These are phyloP conservation scores for Blastobotrys chiropterorum DNA, from an alignment of 805 yeast genomes.

Conservation along the genomic window DNA sequence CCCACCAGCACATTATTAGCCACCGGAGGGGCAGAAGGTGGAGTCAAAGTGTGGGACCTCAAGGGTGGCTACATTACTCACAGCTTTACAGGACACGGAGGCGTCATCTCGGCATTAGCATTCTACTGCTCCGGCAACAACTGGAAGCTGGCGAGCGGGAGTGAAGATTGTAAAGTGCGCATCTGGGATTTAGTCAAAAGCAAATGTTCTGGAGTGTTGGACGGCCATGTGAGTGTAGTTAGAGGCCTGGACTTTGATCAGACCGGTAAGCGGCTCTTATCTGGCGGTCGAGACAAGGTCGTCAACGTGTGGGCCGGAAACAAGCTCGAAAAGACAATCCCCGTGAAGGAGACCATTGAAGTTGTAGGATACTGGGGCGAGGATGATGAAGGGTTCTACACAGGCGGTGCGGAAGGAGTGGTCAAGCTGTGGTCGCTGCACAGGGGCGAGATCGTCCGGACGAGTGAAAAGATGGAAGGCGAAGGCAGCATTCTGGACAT, in stretches of 20 bases:
- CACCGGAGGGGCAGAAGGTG: conserved; percentile 93
- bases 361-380: conserved; percentile 30
- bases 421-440: conserved; percentile 57
- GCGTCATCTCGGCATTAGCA: conserved; percentile 68
- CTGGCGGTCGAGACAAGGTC: conserved; percentile 88
- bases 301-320: conserved; percentile 52
- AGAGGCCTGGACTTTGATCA: conserved; percentile 68
- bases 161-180: conserved; percentile 49
- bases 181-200: conserved; percentile 66
- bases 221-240: conserved; percentile 78
- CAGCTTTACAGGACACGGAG: conserved; percentile 87
- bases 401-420: conserved; percentile 76
- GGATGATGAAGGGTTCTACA: conserved; percentile 38
- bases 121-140: conserved; percentile 57
- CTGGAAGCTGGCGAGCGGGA: conserved; percentile 79
- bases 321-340: conserved; percentile 58
- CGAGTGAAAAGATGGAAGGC: conserved; percentile 41
- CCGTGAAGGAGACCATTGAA: conserved; percentile 51
- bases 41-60: conserved; percentile 85
- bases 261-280: conserved; percentile 51
- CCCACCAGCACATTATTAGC: conserved; percentile 79
- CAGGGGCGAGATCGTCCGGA: conserved; percentile 36
- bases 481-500: conserved; percentile 67
- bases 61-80: conserved; percentile 86
- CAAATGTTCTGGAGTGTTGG: conserved; percentile 53